Evolutionary conservation across 208 protist genomes (phyloP).

Genomic region (Leishmania aethiopica): DNA sequence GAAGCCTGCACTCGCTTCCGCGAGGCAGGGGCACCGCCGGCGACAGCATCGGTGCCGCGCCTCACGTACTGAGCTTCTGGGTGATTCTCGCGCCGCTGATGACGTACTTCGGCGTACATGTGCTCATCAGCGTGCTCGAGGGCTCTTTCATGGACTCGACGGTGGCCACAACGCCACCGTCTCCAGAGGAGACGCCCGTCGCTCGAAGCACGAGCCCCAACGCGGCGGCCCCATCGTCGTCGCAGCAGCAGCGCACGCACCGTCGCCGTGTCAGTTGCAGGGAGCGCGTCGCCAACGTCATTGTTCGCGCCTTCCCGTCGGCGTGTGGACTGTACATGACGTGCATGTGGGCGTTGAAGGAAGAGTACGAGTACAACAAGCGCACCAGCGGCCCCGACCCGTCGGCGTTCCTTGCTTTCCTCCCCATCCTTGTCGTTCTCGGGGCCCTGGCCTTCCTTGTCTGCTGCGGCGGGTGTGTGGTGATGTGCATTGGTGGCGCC

Average conservation of each 20-base stretch:
- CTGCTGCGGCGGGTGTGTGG: constrained; percentile 26
- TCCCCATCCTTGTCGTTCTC: constrained; percentile 48
- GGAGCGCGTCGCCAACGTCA: constrained; percentile 21
- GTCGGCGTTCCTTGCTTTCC: constrained; percentile 36
- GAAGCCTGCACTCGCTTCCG: background rate
- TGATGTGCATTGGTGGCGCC: constrained; percentile 19
- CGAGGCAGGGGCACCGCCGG: background rate
- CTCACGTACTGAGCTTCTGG: constrained; percentile 50
- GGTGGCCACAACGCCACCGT: background rate
- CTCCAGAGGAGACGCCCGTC: background rate
- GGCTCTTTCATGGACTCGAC: background rate
- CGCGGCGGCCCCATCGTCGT: background rate
- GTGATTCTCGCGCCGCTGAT: constrained; percentile 59
- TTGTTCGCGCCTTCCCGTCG: constrained; percentile 21
- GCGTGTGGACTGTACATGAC: constrained; percentile 50
- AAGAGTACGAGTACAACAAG: constrained; percentile 48
- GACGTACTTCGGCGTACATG: constrained; percentile 28
- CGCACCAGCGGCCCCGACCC: constrained; percentile 30
- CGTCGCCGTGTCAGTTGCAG: background rate
- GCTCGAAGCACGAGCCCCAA: background rate
- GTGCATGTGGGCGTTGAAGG: constrained; percentile 60
- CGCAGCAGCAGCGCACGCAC: background rate
- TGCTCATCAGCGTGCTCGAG: constrained; percentile 11
- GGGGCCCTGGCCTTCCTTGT: constrained; percentile 25
- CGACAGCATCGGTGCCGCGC: background rate